phyloP scores from a whole-genome alignment of 139 green algal species.

The Tetradesmus lagerheimii region DNA sequence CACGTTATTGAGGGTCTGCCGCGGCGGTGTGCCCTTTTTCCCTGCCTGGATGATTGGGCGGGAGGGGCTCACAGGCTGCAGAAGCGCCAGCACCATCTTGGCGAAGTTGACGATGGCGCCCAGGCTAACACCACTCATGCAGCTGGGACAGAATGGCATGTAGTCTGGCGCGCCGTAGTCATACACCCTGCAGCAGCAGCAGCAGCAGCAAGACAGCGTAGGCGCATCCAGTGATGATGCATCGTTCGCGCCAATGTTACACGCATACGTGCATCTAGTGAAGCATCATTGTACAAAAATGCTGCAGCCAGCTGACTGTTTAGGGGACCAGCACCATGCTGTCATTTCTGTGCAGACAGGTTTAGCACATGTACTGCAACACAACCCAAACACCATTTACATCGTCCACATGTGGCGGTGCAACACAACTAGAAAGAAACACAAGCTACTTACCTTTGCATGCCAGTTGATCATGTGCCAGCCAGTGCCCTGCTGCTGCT shows the following conservation, averaged over 20 bases:
- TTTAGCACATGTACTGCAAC: no score
- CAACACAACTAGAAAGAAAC: no score
- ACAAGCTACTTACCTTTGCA: neutral
- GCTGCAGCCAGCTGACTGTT: no score
- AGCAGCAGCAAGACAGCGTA: neutral
- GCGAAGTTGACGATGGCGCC: neutral
- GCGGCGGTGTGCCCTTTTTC: neutral
- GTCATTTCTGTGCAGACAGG: no score
- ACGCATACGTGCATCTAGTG: no score
- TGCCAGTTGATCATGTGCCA: neutral
- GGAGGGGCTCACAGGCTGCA: neutral
- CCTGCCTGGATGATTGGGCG: neutral
- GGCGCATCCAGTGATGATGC: no score
- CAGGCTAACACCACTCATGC: neutral
- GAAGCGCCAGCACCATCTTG: neutral
- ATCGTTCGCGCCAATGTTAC: no score
- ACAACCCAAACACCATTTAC: neutral
- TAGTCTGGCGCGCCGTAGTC: conserved; percentile 16
- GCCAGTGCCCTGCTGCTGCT: neutral
- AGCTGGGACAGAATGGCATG: neutral
- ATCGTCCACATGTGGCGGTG: neutral
- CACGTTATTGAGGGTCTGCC: conserved; percentile 5
- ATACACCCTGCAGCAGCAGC: neutral
- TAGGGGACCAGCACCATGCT: no score
- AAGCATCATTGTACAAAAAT: neutral